Base-by-base conservation (phyloP, 1,139 yeast genomes). In the Sugiyamaella paludigena region DNA sequence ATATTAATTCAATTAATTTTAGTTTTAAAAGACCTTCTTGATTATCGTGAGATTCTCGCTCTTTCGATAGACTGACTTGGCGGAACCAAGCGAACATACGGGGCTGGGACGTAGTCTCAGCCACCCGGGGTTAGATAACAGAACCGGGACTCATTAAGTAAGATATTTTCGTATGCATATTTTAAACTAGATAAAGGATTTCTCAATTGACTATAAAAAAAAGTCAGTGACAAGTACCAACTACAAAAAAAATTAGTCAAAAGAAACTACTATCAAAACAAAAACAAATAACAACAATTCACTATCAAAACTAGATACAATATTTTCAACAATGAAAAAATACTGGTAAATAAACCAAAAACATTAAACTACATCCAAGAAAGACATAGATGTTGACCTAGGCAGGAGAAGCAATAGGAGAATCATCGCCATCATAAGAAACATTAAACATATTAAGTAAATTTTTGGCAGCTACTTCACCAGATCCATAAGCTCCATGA, bases 401-500 rank as follows among this genome's bases (percentile, higher is more conserved):
- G 15, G 41, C 41, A n/a, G 57, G 57, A 4, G 57, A 48, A 11
- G 57, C 46, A 12, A 43, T 41, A 16, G 50, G 49, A 12, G 57
- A 52, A 34, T 49, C 46, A 30, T 55, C 58, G 33, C 58, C 58
- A 40, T 55, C 58, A 40, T 48, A 55, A 24, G 48, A 47, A 27
- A 55, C 45, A 5, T 43, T 46, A 34, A 55, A 52, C 38, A 43
- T 44, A 26, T 48, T 48, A 19, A 57, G 48, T 13, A 57, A 30
- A 40, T 56, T 55, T 48, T 53, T 57, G 32, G 60, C 60, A 36
- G 60, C 54, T n/a, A 42, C 47, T 49, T 64, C 65, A 1, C 95
- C 96, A 60, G 88, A 80, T 42, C 68, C 69, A 77, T 85, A 87
- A 1, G 96, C 96, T 11, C 95, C 96, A 64, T 87, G 92, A 5